phyloP scores from a whole-genome alignment of 2,329 filamentous ascomycete genomes.

The Cordyceps farinosa region DNA sequence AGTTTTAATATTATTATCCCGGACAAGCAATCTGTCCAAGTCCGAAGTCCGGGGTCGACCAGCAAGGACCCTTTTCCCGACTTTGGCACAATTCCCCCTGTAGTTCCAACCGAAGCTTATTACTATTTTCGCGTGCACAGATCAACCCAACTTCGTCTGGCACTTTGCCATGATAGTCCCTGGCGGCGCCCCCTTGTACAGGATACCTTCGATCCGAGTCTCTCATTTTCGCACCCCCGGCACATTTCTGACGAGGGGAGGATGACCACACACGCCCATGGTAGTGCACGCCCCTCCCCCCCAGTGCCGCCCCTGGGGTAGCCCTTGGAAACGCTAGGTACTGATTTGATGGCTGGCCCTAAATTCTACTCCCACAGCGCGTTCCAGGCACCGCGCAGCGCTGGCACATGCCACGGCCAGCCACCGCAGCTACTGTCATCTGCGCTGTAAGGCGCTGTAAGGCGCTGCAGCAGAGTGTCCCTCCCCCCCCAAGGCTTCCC shows the following conservation, averaged over 20 bases:
- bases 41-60: too few relatives aligned
- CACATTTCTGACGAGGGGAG: not conserved
- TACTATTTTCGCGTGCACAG: not conserved
- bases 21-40: too few relatives aligned
- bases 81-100: too few relatives aligned
- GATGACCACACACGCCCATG: not conserved
- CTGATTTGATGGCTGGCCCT: not conserved
- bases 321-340: not conserved
- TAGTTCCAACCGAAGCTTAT: not conserved
- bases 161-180: not conserved
- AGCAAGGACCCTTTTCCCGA: too few relatives aligned
- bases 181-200: not conserved
- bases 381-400: not conserved
- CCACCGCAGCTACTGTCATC: not conserved
- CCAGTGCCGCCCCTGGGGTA: not conserved
- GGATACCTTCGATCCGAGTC: slow-evolving; percentile 1
- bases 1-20: too few relatives aligned
- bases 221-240: not conserved
- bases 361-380: not conserved
- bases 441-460: not conserved
- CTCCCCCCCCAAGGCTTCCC: not conserved
- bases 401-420: not conserved
- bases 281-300: not conserved
- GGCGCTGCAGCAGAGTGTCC: too few relatives aligned
- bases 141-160: not conserved